Percentiles rank a stretch among this genome's conserved stretches.
These are phyloP conservation scores for Phytophthora chlamydospora DNA, from an alignment of 352 stramenopile species.

Conservation along the genomic window DNA sequence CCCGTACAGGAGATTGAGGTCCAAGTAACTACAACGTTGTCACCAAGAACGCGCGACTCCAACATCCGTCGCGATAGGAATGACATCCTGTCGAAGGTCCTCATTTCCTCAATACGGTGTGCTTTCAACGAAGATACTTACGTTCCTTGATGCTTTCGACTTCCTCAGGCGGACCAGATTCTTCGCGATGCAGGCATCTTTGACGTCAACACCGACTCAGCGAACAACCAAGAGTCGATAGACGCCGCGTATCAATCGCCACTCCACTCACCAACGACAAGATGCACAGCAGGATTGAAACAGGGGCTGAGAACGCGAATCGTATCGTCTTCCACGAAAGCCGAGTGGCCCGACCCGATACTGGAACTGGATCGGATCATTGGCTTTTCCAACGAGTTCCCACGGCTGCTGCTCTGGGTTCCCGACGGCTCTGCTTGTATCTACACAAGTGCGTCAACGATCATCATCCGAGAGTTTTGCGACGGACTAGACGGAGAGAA, in stretches of 20 bases:
- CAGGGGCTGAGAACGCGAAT: slow-evolving; percentile 13
- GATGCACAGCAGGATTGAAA: slow-evolving; percentile 18
- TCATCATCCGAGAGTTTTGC: slow-evolving; percentile 57
- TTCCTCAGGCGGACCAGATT: slow-evolving; percentile 51
- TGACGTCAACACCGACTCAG: slow-evolving; percentile 9
- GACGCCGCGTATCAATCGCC: slow-evolving; percentile 12
- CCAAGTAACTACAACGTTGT: slow-evolving; percentile 11
- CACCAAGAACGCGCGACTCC: slow-evolving; percentile 31
- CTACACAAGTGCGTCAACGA: slow-evolving; percentile 69
- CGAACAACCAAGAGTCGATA: slow-evolving; percentile 16
- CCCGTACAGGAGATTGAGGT: slow-evolving; percentile 7
- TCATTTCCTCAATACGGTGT: neutral
- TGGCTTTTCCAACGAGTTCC: slow-evolving; percentile 60
- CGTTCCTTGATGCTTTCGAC: neutral
- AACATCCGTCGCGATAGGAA: slow-evolving; percentile 46
- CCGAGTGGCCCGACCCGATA: slow-evolving; percentile 72
- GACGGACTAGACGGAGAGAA: slow-evolving; percentile 6
- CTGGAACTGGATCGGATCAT: slow-evolving; percentile 64
- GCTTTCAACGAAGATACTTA: neutral
- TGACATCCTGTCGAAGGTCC: slow-evolving; percentile 42
- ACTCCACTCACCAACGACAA: slow-evolving; percentile 9
- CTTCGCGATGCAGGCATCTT: slow-evolving; percentile 49
- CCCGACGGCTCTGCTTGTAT: slow-evolving; percentile 50
- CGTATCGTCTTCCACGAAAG: slow-evolving; percentile 40
- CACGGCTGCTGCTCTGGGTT: slow-evolving; percentile 59